Percentiles rank a stretch among this genome's conserved stretches.
Evolutionary conservation across 352 stramenopile species (phyloP).

Genomic region (Phytophthora cryptogea): DNA sequence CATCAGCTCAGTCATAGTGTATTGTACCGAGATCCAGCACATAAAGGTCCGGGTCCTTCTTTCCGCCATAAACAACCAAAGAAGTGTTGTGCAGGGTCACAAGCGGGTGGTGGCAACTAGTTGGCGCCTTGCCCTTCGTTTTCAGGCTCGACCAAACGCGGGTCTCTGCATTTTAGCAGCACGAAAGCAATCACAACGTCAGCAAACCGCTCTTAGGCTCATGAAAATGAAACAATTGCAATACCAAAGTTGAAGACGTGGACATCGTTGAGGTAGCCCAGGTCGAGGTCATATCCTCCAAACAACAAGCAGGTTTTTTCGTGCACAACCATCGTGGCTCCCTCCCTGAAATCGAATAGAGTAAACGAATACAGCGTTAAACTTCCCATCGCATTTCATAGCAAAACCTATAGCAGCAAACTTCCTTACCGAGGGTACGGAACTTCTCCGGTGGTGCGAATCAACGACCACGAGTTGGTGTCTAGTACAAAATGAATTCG

Average conservation of each 20-base stretch:
- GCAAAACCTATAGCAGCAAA: neutral
- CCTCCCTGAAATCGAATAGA: slow-evolving; percentile 53
- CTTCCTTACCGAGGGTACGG: slow-evolving; percentile 61
- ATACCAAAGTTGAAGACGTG: slow-evolving; percentile 96
- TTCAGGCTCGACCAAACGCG: slow-evolving; percentile 90
- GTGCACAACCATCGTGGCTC: slow-evolving; percentile 90
- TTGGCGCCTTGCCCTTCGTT: slow-evolving; percentile 89
- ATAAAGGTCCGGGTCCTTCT: slow-evolving; percentile 94
- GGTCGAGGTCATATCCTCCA: slow-evolving; percentile 96
- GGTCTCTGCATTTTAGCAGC: slow-evolving; percentile 37
- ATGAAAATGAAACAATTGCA: slow-evolving; percentile 1
- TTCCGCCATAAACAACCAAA: slow-evolving; percentile 95
- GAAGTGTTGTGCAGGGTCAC: slow-evolving; percentile 92
- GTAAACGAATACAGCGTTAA: neutral
- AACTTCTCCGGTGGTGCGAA: slow-evolving; percentile 54
- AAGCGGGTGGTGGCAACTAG: slow-evolving; percentile 94
- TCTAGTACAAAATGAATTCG: slow-evolving; percentile 42
- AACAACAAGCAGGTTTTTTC: slow-evolving; percentile 95
- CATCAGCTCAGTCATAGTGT: neutral
- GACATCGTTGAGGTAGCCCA: slow-evolving; percentile 94
- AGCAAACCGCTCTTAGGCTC: neutral
- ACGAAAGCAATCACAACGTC: neutral
- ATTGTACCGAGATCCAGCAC: slow-evolving; percentile 91
- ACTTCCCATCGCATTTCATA: neutral
- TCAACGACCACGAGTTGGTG: slow-evolving; percentile 48